Percentiles rank a stretch among this genome's conserved stretches.
phyloP scores from a whole-genome alignment of 2,329 filamentous ascomycete species.

The Phialophora macrospora region DNA sequence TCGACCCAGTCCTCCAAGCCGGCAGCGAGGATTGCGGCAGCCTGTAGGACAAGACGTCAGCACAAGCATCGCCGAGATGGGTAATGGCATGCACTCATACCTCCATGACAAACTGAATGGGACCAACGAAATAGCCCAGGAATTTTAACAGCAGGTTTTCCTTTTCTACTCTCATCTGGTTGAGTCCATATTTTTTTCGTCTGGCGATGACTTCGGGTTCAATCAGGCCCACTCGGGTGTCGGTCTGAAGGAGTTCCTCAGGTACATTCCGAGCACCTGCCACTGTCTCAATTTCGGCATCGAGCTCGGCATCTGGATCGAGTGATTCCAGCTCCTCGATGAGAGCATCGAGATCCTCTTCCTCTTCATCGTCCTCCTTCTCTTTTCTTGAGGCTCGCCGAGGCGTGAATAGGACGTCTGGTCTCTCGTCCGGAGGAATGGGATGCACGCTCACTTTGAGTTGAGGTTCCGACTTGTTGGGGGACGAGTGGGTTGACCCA shows the following conservation, averaged over 20 bases:
- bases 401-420: conserved; percentile 23
- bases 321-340: conserved; percentile 86
- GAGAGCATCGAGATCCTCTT: conserved; percentile 82
- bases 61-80: conserved; percentile 25
- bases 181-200: conserved; percentile 77
- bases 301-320: conserved; percentile 69
- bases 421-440: conserved; percentile 19
- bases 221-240: conserved; percentile 73
- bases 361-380: conserved; percentile 70
- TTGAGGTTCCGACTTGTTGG: conserved; percentile 21
- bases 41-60: conserved; percentile 49
- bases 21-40: conserved; percentile 77
- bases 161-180: conserved; percentile 91
- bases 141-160: conserved; percentile 86
- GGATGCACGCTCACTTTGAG: conserved; percentile 21
- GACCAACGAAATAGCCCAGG: conserved; percentile 78
- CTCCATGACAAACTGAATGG: conserved; percentile 95
- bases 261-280: conserved; percentile 65
- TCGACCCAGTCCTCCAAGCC: conserved; percentile 90
- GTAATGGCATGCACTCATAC: conserved; percentile 52
- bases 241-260: conserved; percentile 78
- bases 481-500: conserved; percentile 24
- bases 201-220: conserved; percentile 68
- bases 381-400: conserved; percentile 23
- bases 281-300: conserved; percentile 60